Evolutionary conservation across 202 grass and related monocot genomes (phyloP).

Genomic region (Setaria italica): DNA sequence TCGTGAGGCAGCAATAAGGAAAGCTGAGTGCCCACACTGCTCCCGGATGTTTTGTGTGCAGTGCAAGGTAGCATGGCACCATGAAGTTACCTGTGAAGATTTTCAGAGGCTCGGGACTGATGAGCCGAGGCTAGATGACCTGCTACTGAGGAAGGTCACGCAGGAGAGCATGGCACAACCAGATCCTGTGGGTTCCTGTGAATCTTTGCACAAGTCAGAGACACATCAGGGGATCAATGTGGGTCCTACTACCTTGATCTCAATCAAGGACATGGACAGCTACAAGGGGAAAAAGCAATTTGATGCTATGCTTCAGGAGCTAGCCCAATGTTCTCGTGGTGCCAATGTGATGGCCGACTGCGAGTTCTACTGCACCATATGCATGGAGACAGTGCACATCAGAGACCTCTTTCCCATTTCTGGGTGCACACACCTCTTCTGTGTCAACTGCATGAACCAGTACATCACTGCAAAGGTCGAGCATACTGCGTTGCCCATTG

Average conservation of each 20-base stretch:
- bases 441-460: slow-evolving; percentile 51
- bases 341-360: background rate
- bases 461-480: slow-evolving; percentile 62
- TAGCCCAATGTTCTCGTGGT: slow-evolving; percentile 9
- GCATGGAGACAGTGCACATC: slow-evolving; percentile 56
- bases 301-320: slow-evolving; percentile 1
- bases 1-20: slow-evolving; percentile 22
- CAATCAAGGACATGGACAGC: slow-evolving; percentile 13
- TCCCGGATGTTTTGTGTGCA: slow-evolving; percentile 61
- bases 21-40: slow-evolving; percentile 67
- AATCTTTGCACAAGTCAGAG: background rate
- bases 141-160: slow-evolving; percentile 59
- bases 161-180: slow-evolving; percentile 54
- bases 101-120: slow-evolving; percentile 49
- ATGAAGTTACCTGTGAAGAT: slow-evolving; percentile 49
- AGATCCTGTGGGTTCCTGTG: background rate
- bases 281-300: slow-evolving; percentile 48
- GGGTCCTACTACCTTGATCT: slow-evolving; percentile 1
- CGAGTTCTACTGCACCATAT: slow-evolving; percentile 66
- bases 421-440: slow-evolving; percentile 63
- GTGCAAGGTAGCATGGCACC: slow-evolving; percentile 76
- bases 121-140: slow-evolving; percentile 45
- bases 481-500: slow-evolving; percentile 50
- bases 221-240: background rate
- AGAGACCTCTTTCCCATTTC: slow-evolving; percentile 47